Evolutionary conservation across 148 eudicot genomes (phyloP).

Genomic region (Polygonum maritimum): DNA sequence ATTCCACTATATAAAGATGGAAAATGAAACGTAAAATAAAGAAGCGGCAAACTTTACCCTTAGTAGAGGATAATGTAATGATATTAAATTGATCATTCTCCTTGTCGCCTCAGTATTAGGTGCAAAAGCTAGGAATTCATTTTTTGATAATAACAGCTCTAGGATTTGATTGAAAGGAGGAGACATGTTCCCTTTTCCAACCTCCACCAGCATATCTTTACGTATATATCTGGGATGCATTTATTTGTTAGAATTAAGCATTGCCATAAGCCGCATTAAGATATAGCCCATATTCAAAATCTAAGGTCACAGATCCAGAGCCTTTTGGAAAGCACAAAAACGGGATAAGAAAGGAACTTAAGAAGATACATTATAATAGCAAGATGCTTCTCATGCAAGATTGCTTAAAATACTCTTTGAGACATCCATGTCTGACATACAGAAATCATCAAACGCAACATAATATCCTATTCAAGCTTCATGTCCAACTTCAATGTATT

Average conservation of each 20-base stretch:
- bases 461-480: neutral
- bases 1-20: neutral
- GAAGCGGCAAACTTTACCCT: constrained; percentile 34
- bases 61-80: constrained; percentile 67
- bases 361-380: neutral
- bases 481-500: neutral
- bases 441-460: neutral
- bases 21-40: neutral
- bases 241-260: neutral
- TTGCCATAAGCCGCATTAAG: neutral
- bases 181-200: constrained; percentile 64
- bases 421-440: neutral
- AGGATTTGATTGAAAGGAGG: constrained; percentile 59
- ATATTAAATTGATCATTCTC: constrained; percentile 59
- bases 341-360: neutral
- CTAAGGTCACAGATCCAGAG: neutral
- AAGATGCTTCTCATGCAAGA: neutral
- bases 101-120: constrained; percentile 76
- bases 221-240: constrained; percentile 38
- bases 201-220: constrained; percentile 80
- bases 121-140: constrained; percentile 78
- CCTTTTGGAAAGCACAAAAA: neutral
- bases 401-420: neutral
- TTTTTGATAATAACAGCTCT: constrained; percentile 40
- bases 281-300: neutral